Percentiles rank a stretch among this genome's conserved stretches.
These are phyloP conservation scores for Coemansia linderi DNA, from an alignment of 371 early-diverging fungal genomes.

Conservation along the genomic window DNA sequence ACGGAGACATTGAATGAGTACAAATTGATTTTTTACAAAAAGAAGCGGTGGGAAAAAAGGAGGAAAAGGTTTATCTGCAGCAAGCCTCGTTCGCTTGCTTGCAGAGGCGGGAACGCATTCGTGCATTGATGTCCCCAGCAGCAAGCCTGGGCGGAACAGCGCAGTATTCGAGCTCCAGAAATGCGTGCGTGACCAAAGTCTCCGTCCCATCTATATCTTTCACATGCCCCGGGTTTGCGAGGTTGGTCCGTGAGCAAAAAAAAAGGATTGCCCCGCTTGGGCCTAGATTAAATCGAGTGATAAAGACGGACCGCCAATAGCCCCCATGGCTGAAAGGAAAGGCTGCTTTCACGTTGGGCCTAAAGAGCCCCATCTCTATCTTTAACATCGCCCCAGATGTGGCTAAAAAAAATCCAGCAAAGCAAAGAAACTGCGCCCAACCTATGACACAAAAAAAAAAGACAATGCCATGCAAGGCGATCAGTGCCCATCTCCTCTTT, in stretches of 20 bases:
- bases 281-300: background rate
- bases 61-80: background rate
- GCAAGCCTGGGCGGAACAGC: background rate
- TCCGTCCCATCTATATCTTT: background rate
- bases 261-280: background rate
- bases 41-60: background rate
- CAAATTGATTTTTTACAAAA: background rate
- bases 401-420: background rate
- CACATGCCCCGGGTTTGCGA: background rate
- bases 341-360: background rate
- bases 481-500: background rate
- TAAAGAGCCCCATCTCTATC: background rate
- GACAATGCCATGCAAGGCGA: conserved; percentile 1
- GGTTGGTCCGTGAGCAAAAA: background rate
- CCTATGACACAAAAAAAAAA: background rate
- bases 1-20: background rate
- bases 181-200: background rate
- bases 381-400: background rate
- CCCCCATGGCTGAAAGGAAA: too few relatives aligned
- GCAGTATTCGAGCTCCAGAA: background rate
- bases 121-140: too few relatives aligned
- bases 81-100: background rate
- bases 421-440: background rate
- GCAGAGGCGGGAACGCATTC: too few relatives aligned
- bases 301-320: background rate